A percentile compares a stretch with the other conserved stretches of the same genome.
Evolutionary conservation across 2,329 filamentous ascomycete species (phyloP).

Genomic region (Curvularia sp.): DNA sequence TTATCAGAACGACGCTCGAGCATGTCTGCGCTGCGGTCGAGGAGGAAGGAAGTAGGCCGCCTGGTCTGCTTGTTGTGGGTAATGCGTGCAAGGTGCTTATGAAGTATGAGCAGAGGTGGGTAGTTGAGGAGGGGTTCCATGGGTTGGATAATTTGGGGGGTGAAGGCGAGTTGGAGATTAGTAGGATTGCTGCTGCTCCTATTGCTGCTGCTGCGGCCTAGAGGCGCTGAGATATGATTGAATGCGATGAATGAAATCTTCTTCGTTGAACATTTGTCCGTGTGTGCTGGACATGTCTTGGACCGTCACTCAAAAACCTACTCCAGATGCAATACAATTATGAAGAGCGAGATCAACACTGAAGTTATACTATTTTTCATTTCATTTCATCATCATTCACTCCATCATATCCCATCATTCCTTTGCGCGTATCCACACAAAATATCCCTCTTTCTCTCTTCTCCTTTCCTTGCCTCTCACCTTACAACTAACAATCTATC

Average conservation of each 20-base stretch:
- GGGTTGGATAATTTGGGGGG: conserved; percentile 64
- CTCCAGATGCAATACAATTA: neutral
- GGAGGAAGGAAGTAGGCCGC: conserved; percentile 85
- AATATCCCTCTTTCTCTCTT: no score
- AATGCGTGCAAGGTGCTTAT: conserved; percentile 80
- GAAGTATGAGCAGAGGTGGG: conserved; percentile 70
- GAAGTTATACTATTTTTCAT: neutral
- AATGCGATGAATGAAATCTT: neutral
- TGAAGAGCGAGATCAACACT: neutral
- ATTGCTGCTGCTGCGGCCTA: conserved; percentile 19
- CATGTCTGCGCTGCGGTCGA: conserved; percentile 84
- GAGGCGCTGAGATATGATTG: neutral
- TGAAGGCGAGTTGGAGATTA: conserved; percentile 34
- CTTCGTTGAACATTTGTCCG: no score
- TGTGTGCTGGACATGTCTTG: no score
- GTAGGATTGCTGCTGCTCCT: conserved; percentile 20
- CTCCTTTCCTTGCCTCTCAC: no score
- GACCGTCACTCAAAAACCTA: neutral
- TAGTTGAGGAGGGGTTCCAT: conserved; percentile 84
- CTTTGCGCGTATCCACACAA: no score
- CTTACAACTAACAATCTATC: no score
- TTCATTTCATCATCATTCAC: neutral
- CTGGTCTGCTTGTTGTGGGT: conserved; percentile 86
- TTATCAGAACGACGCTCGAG: conserved; percentile 85
- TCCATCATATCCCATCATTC: neutral